Evolutionary conservation across 352 stramenopile species (phyloP), one percentile per base, ranked within the genome.

Genomic region (Lagenidium giganteum): DNA sequence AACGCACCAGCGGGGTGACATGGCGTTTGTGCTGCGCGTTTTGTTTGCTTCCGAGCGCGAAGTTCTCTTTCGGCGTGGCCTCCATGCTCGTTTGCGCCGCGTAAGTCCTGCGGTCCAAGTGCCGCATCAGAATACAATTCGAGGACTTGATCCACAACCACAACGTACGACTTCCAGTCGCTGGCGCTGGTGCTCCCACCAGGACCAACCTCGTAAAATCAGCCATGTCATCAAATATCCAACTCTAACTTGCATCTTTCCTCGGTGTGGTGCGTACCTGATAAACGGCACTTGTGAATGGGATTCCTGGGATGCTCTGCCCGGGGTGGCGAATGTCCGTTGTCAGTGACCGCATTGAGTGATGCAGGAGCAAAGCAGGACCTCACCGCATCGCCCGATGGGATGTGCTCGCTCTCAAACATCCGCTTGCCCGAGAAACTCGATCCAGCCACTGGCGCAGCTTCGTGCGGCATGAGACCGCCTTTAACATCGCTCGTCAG

Each of bases 91-190:
- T 70, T 47, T 92, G 76, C 8, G 70, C 65, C 2, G 65, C 58
- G 23, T 89, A 87, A 17, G 71, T 80, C 18, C 78, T 90, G 52
- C 1, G 8, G 22, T 31, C 8, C 24, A 5, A 29, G 17, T n/a
- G n/a, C n/a, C n/a, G n/a, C n/a, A n/a, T n/a, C n/a, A n/a, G n/a
- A n/a, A n/a, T n/a, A n/a, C n/a, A n/a, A n/a, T n/a, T n/a, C n/a
- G n/a, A n/a, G n/a, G n/a, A n/a, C n/a, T n/a, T n/a, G n/a, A n/a
- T n/a, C n/a, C n/a, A n/a, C 12, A 16, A 24, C 2, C 7, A 22
- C 17, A 22, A 60, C 67, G 30, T 67, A 90, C 75, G 75, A 82
- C 44, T 88, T 91, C 75, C 78, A 91, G 42, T 81, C 55, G 18
- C 36, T 64, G 38, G 59, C 68, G 21, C 53, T 79, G 25, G 65